These are phyloP conservation scores for Trifolium pratense DNA, from an alignment of 306 rosid species.

Conservation along the genomic window DNA sequence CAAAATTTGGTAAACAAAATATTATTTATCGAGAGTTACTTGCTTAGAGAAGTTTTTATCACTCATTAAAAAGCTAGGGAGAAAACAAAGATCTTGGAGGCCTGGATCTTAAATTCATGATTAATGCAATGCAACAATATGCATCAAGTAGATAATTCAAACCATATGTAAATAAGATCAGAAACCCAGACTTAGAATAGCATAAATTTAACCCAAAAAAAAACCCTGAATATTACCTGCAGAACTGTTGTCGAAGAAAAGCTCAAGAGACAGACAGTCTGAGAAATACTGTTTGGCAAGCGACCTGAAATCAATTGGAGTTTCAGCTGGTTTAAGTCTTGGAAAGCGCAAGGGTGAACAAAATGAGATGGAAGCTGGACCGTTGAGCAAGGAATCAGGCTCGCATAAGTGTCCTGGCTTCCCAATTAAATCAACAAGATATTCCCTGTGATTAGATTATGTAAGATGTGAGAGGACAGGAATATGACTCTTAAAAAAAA, in stretches of 20 bases:
- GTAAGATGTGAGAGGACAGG: conserved; percentile 41
- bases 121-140: conserved; percentile 30
- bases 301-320: conserved; percentile 81
- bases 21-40: no score
- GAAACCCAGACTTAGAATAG: conserved; percentile 37
- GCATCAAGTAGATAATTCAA: conserved; percentile 32
- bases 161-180: conserved; percentile 18
- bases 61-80: conserved; percentile 1
- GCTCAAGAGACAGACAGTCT: conserved; percentile 78
- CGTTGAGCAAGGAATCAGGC: conserved; percentile 97
- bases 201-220: conserved; percentile 28
- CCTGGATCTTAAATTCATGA: conserved; percentile 31
- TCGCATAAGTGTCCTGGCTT: conserved; percentile 83
- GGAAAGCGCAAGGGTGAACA: conserved; percentile 98
- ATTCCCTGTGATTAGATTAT: conserved; percentile 70
- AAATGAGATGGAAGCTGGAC: conserved; percentile 96
- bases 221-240: conserved; percentile 68
- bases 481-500: conserved; percentile 29
- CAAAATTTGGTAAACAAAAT: no score
- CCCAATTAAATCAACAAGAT: conserved; percentile 86
- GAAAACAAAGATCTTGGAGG: conserved; percentile 5
- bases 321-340: conserved; percentile 75
- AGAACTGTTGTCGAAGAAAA: conserved; percentile 80
- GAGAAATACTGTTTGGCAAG: conserved; percentile 92
- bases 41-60: conserved; percentile 21